Base-by-base conservation (phyloP, 1,139 yeast genomes). In the Candida albicans region DNA sequence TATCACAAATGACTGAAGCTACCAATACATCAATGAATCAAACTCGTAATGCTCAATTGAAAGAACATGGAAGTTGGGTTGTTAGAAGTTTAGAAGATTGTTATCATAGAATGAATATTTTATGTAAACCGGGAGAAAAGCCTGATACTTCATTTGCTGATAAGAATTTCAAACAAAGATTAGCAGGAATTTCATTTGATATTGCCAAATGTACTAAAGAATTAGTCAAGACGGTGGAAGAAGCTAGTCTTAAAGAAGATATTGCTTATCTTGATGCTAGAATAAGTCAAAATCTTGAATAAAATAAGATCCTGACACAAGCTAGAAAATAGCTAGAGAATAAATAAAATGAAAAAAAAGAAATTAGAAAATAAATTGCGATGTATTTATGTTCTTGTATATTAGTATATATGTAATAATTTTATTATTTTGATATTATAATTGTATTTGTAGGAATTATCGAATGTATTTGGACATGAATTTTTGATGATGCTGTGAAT, bases 191-290 rank as follows among this genome's bases (percentile, higher is more conserved):
- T 51, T 90, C 96, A 18, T 93, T 90, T 67, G 98, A 93, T 61
- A 88, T 91, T 69, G 97, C 97, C 38, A 89, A 93, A 65, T 87
- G 96, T 62, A 91, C 97, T 10, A 91, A 91, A 62, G 98, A 91
- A 64, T 77, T 91, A 61, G 98, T 91, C 30, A 91, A 90, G 69
- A 87, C 96, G 1, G 96, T 91, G 6, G 98, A 91, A 62, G 97
- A 90, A 59, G 96, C 96, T 25, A 86, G 93, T 59, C 70, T 90
- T 56, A 86, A 86, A 56, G 91, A 84, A 54, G 95, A 87, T 55
- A 84, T 87, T 48, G 79, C 74, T 11, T 65, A 75, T 47, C 64
- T 75, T 44, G 75, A 75, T 58, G 78, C 79, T 33, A 64, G 77
- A 52, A 60, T 74, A 48, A 64, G 63, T 46, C 73, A 62, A 32